Evolutionary conservation across 805 yeast species (phyloP).

Genomic region (Ogataea salicorniae): DNA sequence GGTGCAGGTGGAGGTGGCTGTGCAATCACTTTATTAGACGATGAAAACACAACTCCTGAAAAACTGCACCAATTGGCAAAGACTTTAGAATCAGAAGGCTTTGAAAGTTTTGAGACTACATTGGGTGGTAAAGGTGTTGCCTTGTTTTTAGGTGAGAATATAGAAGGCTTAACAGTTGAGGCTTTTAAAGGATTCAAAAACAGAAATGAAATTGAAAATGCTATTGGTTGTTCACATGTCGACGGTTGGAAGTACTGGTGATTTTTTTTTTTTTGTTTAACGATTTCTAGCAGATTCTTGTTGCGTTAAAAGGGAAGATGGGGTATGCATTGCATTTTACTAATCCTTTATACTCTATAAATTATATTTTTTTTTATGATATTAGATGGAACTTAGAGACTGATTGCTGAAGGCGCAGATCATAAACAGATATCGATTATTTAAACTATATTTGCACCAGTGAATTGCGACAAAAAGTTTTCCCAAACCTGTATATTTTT

Average conservation of each 20-base stretch:
- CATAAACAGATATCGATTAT: too few species aligned
- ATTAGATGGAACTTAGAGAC: too few species aligned
- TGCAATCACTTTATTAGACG: constrained; percentile 77
- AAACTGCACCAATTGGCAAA: constrained; percentile 32
- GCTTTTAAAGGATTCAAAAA: constrained; percentile 34
- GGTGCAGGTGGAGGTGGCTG: constrained; percentile 99
- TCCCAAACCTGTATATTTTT: too few species aligned
- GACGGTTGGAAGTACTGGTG: constrained; percentile 62
- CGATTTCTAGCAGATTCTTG: neutral
- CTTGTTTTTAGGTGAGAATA: constrained; percentile 24
- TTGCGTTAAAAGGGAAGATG: neutral
- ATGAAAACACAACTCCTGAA: constrained; percentile 33
- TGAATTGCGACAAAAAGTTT: too few species aligned
- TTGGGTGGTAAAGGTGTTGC: constrained; percentile 93
- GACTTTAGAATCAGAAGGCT: constrained; percentile 44
- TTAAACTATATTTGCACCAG: too few species aligned
- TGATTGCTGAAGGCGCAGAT: too few species aligned
- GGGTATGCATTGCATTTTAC: too few species aligned
- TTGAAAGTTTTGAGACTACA: constrained; percentile 69
- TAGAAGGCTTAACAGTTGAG: constrained; percentile 25
- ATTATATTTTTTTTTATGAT: too few species aligned
- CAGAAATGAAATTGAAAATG: constrained; percentile 44
- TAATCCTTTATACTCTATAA: too few species aligned
- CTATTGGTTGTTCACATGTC: constrained; percentile 38
- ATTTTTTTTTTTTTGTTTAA: constrained; percentile 2